Evolutionary conservation across 106 monocot genomes (phyloP), one percentile per base, ranked within the genome.

Genomic region (Allium cepa): DNA sequence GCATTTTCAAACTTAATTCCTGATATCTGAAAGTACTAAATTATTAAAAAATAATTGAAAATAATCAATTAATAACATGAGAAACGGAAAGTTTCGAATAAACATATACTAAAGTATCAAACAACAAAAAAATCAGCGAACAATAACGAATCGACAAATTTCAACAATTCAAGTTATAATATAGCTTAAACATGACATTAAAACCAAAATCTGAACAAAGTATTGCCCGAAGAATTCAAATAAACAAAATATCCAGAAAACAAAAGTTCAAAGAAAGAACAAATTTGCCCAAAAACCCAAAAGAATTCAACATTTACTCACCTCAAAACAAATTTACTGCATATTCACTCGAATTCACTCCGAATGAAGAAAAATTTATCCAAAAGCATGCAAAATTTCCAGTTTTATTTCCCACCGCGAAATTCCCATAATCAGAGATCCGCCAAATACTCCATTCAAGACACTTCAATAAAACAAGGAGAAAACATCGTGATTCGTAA

Each of bases 401-500:
- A 46, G 62, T 9, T 62, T 62, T 46, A 36, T 62, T 46, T 14
- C 11, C 62, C 62, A 46, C 62, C 62, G 11, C 45, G 62, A 62
- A 62, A 62, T 45, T 62, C 62, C 0, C 11, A 7, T 27, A 13
- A 4, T 45, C 46, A 13, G 22, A 62, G 2, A 15, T 49, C 64
- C 7, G n/a, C 47, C 48, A 49, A 64, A 11, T 36, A 13, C 27
- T 49, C 64, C 47, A 17, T 17, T 64, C 17, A 49, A 46, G n/a
- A 6, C 48, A 64, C 47, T 36, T 64, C 64, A 64, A 13, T 49
- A 27, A 10, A 64, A 17, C 64, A 49, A 46, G 16, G 64, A 48
- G 46, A 64, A 17, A 64, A 49, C 48, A 64, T 64, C 47, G 48
- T 45, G 48, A 49, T 46, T 15, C 11, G 15, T 64, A 49, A 64